These are phyloP conservation scores for Mycena rosella DNA, from an alignment of 768 basidiomycete genomes.

Conservation along the genomic window DNA sequence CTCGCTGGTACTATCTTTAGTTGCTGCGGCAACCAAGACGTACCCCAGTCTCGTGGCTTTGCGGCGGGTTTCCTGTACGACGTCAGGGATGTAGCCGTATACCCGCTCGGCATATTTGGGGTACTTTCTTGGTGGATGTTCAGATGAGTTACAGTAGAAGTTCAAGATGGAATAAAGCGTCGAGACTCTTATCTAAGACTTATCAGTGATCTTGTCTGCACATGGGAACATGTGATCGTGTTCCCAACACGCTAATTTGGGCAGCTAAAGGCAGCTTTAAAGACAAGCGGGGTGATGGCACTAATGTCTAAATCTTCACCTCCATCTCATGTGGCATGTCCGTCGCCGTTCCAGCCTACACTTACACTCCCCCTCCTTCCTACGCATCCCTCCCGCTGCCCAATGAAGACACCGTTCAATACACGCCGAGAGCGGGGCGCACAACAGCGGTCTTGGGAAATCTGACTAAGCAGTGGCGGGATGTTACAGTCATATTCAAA, in stretches of 20 bases:
- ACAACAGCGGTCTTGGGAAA: slow-evolving; percentile 39
- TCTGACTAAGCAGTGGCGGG: slow-evolving; percentile 49
- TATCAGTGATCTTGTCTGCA: neutral
- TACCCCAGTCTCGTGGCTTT: slow-evolving; percentile 38
- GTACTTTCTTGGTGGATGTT: slow-evolving; percentile 53
- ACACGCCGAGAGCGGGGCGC: slow-evolving; percentile 49
- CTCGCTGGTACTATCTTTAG: slow-evolving; percentile 10
- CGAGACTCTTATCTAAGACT: neutral
- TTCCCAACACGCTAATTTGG: neutral
- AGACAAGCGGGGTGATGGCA: neutral
- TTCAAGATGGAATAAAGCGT: no score
- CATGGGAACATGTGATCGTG: slow-evolving; percentile 10
- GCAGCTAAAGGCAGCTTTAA: neutral
- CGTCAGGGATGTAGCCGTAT: slow-evolving; percentile 56
- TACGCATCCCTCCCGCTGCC: slow-evolving; percentile 50
- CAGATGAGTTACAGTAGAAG: no score
- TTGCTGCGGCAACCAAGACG: slow-evolving; percentile 19
- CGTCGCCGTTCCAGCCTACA: slow-evolving; percentile 32
- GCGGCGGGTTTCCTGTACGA: slow-evolving; percentile 52
- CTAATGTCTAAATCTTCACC: neutral
- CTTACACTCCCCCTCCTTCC: slow-evolving; percentile 41
- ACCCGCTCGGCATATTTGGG: slow-evolving; percentile 57
- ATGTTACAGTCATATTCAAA: slow-evolving; percentile 52
- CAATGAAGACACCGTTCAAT: slow-evolving; percentile 52
- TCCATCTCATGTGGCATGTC: slow-evolving; percentile 34